Evolutionary conservation across 768 basidiomycete genomes (phyloP), one percentile per base, ranked within the genome.

Genomic region (Leccinellum luteum): DNA sequence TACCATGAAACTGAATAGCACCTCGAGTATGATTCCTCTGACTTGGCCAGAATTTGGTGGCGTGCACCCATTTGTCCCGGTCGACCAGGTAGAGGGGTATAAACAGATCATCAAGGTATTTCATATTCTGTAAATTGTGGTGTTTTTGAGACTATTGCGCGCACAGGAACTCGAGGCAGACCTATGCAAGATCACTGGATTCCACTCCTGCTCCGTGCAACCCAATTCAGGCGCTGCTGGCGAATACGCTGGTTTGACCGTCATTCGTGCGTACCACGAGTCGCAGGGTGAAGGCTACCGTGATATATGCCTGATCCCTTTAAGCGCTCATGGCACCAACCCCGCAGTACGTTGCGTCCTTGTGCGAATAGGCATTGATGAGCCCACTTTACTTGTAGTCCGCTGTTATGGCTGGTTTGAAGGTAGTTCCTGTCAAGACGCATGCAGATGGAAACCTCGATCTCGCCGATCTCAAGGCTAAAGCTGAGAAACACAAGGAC

Each of bases 211-310:
- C 59, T 95, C 93, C 1, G 81, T 99, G n/a, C 97, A 99, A 71
- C 97, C 97, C 34, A 99, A 99, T 74, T 98, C 97, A 14, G 97
- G 97, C 45, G 97, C 97, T 17, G 92, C 94, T 59, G 97, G 97
- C 27, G 97, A 99, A 76, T 99, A 95, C 66, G 84, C 97, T 31
- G 97, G 97, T n/a, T 82, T 99, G 21, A 87, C 84, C 52, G 89
- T 98, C 59, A 98, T 99, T 67, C 85, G 89, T 49, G 95, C 95
- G 10, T 99, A 94, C 74, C 94, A 98, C 67, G 88, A 90, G 69
- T 90, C 92, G 53, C 86, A 87, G 21, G 90, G 90, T 31, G 87
- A 98, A 66, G 81, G 78, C 1, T 85, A 95, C 62, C 85, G 97
- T 47, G 84, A 98, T 70, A 83, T 98, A 51, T 98, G 94, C 69